Evolutionary conservation across 179 eudicot genomes (phyloP).

Genomic region (Pouteria campechiana): DNA sequence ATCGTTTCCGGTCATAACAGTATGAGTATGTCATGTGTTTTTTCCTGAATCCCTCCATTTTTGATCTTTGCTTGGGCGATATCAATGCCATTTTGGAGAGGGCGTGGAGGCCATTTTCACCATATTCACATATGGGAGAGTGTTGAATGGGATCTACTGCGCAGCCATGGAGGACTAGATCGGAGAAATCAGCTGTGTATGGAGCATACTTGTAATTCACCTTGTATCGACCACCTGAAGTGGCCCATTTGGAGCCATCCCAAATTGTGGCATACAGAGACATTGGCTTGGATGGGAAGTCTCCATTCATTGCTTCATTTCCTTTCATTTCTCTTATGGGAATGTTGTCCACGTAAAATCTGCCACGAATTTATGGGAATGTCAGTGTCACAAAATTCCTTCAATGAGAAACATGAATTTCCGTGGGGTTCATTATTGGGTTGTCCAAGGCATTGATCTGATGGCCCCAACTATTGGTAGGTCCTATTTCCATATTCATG

Average conservation of each 20-base stretch:
- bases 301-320: slow-evolving; percentile 57
- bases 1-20: slow-evolving; percentile 61
- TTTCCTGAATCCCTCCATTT: slow-evolving; percentile 54
- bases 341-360: slow-evolving; percentile 77
- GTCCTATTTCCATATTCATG: too few relatives aligned
- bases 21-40: slow-evolving; percentile 82
- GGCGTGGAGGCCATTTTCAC: slow-evolving; percentile 6
- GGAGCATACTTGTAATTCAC: slow-evolving; percentile 85
- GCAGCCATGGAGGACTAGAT: slow-evolving; percentile 79
- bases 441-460: too few relatives aligned
- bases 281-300: slow-evolving; percentile 95
- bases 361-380: slow-evolving; percentile 18
- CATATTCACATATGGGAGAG: slow-evolving; percentile 33
- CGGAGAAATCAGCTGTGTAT: slow-evolving; percentile 59
- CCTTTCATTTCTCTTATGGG: slow-evolving; percentile 79
- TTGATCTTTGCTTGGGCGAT: slow-evolving; percentile 30
- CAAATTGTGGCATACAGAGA: slow-evolving; percentile 82
- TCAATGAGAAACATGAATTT: too few relatives aligned
- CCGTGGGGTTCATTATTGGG: too few relatives aligned
- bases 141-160: slow-evolving; percentile 55
- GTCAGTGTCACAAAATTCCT: not conserved
- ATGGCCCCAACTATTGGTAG: too few relatives aligned
- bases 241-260: slow-evolving; percentile 98
- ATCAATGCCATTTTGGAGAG: slow-evolving; percentile 23
- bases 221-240: slow-evolving; percentile 78